Conservation (phyloP, 83 land plant genomes). For the Thuja plicata region DNA sequence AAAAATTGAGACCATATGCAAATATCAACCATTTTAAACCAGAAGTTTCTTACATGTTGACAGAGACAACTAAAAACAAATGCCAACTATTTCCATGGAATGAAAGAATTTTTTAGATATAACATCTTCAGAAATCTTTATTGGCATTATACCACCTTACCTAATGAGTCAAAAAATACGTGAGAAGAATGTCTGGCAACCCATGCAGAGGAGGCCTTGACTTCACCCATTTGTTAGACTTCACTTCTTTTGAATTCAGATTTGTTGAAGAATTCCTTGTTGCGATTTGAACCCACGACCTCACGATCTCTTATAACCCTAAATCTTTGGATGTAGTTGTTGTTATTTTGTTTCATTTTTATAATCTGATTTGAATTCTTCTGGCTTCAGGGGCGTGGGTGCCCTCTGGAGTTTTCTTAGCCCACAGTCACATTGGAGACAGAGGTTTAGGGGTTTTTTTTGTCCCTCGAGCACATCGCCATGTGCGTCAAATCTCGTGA, state of each 20-base stretch:
- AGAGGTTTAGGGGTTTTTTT: too few species aligned
- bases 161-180: slow-evolving; percentile 49
- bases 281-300: neutral
- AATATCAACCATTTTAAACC: neutral
- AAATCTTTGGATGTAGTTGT: neutral
- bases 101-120: neutral
- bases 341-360: too few species aligned
- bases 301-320: neutral
- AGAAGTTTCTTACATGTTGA: neutral
- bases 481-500: too few species aligned
- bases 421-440: too few species aligned
- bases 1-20: neutral
- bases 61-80: neutral
- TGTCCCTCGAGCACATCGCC: too few species aligned
- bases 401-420: too few species aligned
- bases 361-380: too few species aligned
- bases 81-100: neutral
- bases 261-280: neutral
- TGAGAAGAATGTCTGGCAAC: slow-evolving; percentile 66
- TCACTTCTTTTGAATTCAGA: neutral
- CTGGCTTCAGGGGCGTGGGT: too few species aligned
- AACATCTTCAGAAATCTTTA: neutral
- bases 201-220: slow-evolving; percentile 64
- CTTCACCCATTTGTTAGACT: slow-evolving; percentile 45
- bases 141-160: slow-evolving; percentile 6